Evolutionary conservation across 1,284 basidiomycete genomes (phyloP).

Genomic region (Cronartium quercuum): DNA sequence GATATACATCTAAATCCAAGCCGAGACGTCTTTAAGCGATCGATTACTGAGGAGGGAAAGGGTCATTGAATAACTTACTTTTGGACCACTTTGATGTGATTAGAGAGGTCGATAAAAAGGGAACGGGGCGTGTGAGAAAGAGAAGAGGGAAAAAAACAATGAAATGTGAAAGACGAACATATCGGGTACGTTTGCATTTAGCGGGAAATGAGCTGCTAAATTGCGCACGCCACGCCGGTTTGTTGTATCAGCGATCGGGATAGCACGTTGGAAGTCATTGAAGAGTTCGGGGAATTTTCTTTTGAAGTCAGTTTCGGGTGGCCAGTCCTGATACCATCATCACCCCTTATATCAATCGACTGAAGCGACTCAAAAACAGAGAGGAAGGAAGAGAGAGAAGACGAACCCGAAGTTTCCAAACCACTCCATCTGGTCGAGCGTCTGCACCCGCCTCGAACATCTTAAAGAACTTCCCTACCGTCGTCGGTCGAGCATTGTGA

Average conservation of each 20-base stretch:
- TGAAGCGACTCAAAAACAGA: background rate
- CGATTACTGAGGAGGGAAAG: background rate
- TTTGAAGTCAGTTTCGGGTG: constrained; percentile 44
- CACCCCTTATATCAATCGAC: background rate
- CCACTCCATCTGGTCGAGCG: constrained; percentile 39
- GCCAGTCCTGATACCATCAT: constrained; percentile 43
- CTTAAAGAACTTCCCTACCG: constrained; percentile 2
- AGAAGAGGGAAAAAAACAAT: background rate
- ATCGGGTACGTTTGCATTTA: constrained; percentile 44
- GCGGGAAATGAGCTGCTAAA: constrained; percentile 44
- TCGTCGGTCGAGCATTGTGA: constrained; percentile 6
- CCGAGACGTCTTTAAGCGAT: background rate
- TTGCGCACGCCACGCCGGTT: constrained; percentile 44
- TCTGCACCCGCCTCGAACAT: constrained; percentile 40
- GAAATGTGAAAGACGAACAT: constrained; percentile 40
- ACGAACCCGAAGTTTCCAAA: constrained; percentile 35
- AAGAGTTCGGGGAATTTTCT: constrained; percentile 45
- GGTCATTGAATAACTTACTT: background rate
- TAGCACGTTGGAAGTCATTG: constrained; percentile 44
- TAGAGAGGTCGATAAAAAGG: background rate
- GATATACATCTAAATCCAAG: constrained; percentile 45
- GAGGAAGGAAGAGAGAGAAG: background rate
- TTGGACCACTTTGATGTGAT: background rate
- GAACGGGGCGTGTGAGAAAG: background rate
- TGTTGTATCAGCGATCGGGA: constrained; percentile 45